Percentiles rank a stretch among this genome's conserved stretches.
Evolutionary conservation across 345 rosid genomes (phyloP).

Genomic region (Lepidium africanum): DNA sequence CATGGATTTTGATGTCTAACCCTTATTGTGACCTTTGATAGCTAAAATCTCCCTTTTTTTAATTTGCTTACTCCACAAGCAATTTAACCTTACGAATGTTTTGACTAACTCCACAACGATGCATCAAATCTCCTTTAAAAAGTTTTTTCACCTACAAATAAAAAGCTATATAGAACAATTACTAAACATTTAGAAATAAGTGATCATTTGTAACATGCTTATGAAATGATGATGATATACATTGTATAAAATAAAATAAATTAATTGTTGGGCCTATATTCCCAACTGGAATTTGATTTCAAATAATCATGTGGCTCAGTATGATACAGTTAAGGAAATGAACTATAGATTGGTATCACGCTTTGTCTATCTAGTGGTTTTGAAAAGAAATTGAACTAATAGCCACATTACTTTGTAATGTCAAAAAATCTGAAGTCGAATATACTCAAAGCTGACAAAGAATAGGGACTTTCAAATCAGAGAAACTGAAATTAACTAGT

Average conservation of each 20-base stretch:
- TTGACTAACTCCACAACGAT: conserved; percentile 22
- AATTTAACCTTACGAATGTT: conserved; percentile 14
- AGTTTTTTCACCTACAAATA: conserved; percentile 7
- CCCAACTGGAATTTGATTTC: too few relatives aligned
- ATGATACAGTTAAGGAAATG: too few relatives aligned
- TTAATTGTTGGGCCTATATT: too few relatives aligned
- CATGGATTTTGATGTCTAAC: conserved; percentile 30
- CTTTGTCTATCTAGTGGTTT: too few relatives aligned
- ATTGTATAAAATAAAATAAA: background rate
- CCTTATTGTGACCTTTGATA: conserved; percentile 29
- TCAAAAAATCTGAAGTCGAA: background rate
- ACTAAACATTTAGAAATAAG: conserved; percentile 11
- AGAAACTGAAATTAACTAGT: background rate
- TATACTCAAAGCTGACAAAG: background rate
- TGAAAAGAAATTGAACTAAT: too few relatives aligned
- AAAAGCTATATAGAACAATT: background rate
- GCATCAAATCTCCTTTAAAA: background rate
- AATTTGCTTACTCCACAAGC: conserved; percentile 23
- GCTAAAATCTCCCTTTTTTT: conserved; percentile 20
- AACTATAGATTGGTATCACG: too few relatives aligned
- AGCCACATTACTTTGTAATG: background rate
- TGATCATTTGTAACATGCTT: conserved; percentile 9
- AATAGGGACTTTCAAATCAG: background rate
- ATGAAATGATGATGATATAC: conserved; percentile 7
- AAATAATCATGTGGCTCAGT: too few relatives aligned